Base-by-base conservation (phyloP, 2,329 filamentous ascomycete species). In the Chalara sp. region DNA sequence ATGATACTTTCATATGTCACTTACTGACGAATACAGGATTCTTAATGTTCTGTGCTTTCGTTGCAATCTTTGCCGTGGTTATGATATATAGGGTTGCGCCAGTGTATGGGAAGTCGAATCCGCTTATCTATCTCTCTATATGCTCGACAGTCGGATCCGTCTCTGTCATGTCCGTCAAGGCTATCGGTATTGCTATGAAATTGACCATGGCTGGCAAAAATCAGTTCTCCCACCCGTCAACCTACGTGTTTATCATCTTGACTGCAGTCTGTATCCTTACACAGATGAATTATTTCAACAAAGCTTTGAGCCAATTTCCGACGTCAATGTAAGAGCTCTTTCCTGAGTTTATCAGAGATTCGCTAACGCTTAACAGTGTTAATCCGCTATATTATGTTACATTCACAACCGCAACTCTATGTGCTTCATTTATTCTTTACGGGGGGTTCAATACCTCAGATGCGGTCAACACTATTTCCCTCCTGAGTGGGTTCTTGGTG, bases 271-370 rank as follows among this genome's bases (percentile, higher is more conserved):
- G 93, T 74, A 97, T 99, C 65, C 70, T 99, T 59, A 96, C 91
- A 6, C 93, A 99, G 76, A 97, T 99, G 93, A 99, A 99, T 71
- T 99, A 99, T 71, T 96, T 99, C 72, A 99, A 99, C 77, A 99
- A 99, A 71, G 93, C 93, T 6, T 74, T 99, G 53, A 95, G 89
- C 69, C 90, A 95, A 64, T 99, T 97, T 71, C 92, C 89, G 32
- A 96, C 93, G 32, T 96, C 95, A 62, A 95, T 99, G 91, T 96
- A 79, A 68, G 87, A 75, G 31, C 32, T 28, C 6, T 8, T 6
- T 8, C 32, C 11, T 41, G n/a, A 5, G 10, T 41, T 11, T 6
- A 13, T 45, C 21, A 21, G 7, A 12, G 28, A 12, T 10, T 8
- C 12, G 42, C 52, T 61, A 55, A 58, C 35, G 21, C 21, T 31